These are phyloP conservation scores for Crithidia brevicula DNA, from an alignment of 208 protist genomes.

Conservation along the genomic window DNA sequence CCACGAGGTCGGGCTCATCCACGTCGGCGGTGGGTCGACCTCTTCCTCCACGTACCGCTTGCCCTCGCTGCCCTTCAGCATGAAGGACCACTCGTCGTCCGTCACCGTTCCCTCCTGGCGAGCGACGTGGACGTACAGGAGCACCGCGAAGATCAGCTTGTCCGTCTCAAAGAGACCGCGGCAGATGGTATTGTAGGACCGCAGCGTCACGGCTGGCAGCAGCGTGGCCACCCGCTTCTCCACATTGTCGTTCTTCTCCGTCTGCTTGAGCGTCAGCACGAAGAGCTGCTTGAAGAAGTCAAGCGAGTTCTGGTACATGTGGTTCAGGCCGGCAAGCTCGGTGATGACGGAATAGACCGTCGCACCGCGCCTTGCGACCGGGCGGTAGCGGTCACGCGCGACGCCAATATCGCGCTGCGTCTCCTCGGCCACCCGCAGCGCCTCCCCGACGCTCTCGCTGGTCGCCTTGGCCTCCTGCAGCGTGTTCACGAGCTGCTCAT, in stretches of 20 bases:
- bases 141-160: slow-evolving; percentile 96
- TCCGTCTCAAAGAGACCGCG: slow-evolving; percentile 95
- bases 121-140: slow-evolving; percentile 91
- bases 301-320: slow-evolving; percentile 96
- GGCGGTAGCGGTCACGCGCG: slow-evolving; percentile 93
- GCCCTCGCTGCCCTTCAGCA: slow-evolving; percentile 90
- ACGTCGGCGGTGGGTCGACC: slow-evolving; percentile 76
- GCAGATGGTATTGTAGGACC: slow-evolving; percentile 94
- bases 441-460: slow-evolving; percentile 88
- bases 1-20: slow-evolving; percentile 93
- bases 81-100: slow-evolving; percentile 89
- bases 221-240: slow-evolving; percentile 80
- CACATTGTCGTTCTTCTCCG: slow-evolving; percentile 78
- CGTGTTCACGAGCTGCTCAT: slow-evolving; percentile 95
- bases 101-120: slow-evolving; percentile 69
- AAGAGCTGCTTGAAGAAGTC: slow-evolving; percentile 95
- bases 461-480: slow-evolving; percentile 94
- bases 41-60: slow-evolving; percentile 71
- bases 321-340: slow-evolving; percentile 88
- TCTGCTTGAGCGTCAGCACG: slow-evolving; percentile 87
- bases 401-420: slow-evolving; percentile 95
- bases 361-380: slow-evolving; percentile 93
- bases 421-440: slow-evolving; percentile 91
- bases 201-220: slow-evolving; percentile 84
- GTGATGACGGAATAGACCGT: slow-evolving; percentile 96